phyloP scores from a whole-genome alignment of 192 early-diverging fungal genomes.

The Gamsiella multidivaricata region DNA sequence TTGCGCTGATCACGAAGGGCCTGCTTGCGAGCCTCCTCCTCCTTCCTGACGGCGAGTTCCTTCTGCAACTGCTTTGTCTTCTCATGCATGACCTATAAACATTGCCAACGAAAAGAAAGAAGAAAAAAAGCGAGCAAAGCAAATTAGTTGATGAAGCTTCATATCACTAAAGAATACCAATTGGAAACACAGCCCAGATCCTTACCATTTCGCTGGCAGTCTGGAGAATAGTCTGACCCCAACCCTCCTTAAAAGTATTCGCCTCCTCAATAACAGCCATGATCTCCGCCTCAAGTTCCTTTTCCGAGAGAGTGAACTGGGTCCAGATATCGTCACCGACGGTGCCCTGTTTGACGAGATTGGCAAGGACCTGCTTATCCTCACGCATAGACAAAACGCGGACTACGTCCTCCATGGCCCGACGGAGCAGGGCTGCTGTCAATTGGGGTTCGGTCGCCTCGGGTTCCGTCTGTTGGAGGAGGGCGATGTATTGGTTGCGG shows the following conservation, averaged over 20 bases:
- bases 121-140: background rate
- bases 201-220: constrained; percentile 83
- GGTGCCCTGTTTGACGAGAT: constrained; percentile 82
- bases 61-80: constrained; percentile 54
- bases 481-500: constrained; percentile 77
- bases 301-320: constrained; percentile 82
- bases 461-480: constrained; percentile 69
- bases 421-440: constrained; percentile 80
- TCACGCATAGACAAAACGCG: constrained; percentile 80
- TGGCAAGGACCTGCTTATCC: constrained; percentile 83
- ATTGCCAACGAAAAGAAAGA: background rate
- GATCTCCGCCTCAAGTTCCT: constrained; percentile 83
- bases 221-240: constrained; percentile 89
- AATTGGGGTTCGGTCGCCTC: constrained; percentile 71
- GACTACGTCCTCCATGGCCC: constrained; percentile 86
- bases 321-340: constrained; percentile 89
- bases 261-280: constrained; percentile 89
- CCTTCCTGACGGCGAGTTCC: constrained; percentile 39
- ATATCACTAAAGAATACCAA: too few species aligned
- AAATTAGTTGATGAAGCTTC: too few species aligned
- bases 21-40: constrained; percentile 48
- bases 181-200: too few species aligned
- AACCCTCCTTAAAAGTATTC: constrained; percentile 80
- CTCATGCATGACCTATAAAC: constrained; percentile 41
- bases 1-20: constrained; percentile 31